These are phyloP conservation scores for Cotoneaster glaucophyllus DNA, from an alignment of 306 rosid genomes.

Conservation along the genomic window DNA sequence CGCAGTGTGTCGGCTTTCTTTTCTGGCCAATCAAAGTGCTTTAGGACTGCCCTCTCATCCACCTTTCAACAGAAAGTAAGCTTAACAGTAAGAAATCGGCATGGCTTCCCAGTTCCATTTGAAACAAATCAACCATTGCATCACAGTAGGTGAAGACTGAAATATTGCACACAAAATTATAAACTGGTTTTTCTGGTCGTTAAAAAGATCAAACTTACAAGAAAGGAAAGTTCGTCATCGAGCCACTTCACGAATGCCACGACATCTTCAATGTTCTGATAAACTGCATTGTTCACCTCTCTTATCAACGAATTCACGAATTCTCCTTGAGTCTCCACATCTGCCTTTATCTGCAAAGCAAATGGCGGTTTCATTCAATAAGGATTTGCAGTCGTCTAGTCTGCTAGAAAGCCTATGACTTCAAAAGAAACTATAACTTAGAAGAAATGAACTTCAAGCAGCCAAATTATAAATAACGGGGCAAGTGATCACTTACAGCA, in stretches of 20 bases:
- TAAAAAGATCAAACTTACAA: slow-evolving; percentile 38
- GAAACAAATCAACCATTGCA: too few relatives aligned
- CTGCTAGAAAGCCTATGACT: not conserved
- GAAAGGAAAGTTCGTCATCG: slow-evolving; percentile 97
- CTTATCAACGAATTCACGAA: slow-evolving; percentile 85
- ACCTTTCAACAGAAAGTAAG: slow-evolving; percentile 39
- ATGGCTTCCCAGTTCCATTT: too few relatives aligned
- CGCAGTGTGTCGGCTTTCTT: slow-evolving; percentile 93
- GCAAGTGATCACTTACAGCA: slow-evolving; percentile 58
- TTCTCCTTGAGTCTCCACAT: slow-evolving; percentile 94
- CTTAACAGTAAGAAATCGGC: too few relatives aligned
- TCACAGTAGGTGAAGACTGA: too few relatives aligned
- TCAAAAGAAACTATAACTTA: not conserved
- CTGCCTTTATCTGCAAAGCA: slow-evolving; percentile 80
- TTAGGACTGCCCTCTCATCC: slow-evolving; percentile 94
- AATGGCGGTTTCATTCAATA: slow-evolving; percentile 1
- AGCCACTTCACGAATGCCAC: slow-evolving; percentile 98
- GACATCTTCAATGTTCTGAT: slow-evolving; percentile 77
- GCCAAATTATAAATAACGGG: not conserved
- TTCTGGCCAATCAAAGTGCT: slow-evolving; percentile 98
- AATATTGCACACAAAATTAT: too few relatives aligned
- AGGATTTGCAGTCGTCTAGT: not conserved
- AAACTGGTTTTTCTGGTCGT: too few relatives aligned
- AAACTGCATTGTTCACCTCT: slow-evolving; percentile 87
- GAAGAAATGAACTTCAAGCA: not conserved